These are phyloP conservation scores for Suillus subaureus DNA, from an alignment of 768 basidiomycete species.

Conservation along the genomic window DNA sequence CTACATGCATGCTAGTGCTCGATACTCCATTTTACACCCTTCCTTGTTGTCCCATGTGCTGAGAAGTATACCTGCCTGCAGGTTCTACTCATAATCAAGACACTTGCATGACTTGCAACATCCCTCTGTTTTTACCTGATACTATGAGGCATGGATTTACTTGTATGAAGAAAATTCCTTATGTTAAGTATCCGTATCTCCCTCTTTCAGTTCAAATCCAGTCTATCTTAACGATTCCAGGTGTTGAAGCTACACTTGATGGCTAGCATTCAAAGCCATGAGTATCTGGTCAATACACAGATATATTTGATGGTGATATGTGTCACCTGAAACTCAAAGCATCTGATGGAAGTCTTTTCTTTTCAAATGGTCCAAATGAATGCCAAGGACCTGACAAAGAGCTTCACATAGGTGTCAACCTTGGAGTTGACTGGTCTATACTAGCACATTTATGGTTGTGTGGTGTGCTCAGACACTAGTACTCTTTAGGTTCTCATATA, in stretches of 20 bases:
- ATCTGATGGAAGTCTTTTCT: constrained; percentile 32
- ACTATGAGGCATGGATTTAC: constrained; percentile 9
- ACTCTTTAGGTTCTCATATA: constrained; percentile 37
- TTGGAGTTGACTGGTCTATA: constrained; percentile 35
- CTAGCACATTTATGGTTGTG: background rate
- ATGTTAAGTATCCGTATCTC: constrained; percentile 12
- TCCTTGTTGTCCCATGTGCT: background rate
- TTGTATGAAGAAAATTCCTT: background rate
- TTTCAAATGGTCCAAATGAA: constrained; percentile 17
- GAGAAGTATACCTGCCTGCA: background rate
- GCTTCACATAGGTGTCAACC: constrained; percentile 29
- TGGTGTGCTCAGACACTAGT: background rate
- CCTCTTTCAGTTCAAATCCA: constrained; percentile 6
- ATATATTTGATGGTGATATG: constrained; percentile 33
- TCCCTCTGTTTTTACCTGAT: constrained; percentile 38
- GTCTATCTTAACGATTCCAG: constrained; percentile 21
- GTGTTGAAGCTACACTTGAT: constrained; percentile 28
- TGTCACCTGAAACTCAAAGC: constrained; percentile 22
- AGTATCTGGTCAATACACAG: constrained; percentile 15
- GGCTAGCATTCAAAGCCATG: constrained; percentile 13
- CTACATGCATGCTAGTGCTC: constrained; percentile 16
- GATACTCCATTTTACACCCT: constrained; percentile 18
- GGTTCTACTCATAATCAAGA: constrained; percentile 9
- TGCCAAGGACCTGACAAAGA: constrained; percentile 22
- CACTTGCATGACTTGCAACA: constrained; percentile 36